Conservation (phyloP, 768 basidiomycete species). For the Naganishia vaughanmartiniae region DNA sequence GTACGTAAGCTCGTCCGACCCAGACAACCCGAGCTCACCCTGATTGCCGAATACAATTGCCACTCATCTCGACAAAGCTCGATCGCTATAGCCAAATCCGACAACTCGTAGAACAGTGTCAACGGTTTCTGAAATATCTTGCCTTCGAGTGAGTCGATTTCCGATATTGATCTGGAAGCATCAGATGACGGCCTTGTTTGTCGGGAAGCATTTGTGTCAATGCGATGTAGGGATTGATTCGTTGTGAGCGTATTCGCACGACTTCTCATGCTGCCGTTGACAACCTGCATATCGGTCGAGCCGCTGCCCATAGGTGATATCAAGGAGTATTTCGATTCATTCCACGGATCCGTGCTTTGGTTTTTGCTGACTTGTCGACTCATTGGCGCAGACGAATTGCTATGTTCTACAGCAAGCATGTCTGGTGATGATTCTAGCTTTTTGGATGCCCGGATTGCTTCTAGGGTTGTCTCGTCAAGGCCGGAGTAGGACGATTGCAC, state of each 20-base stretch:
- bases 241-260: slow-evolving; percentile 1
- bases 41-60: slow-evolving; percentile 68
- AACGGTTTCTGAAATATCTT: slow-evolving; percentile 26
- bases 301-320: not conserved
- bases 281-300: not conserved
- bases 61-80: slow-evolving; percentile 78
- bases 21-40: slow-evolving; percentile 57
- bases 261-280: not conserved
- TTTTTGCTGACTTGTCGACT: not conserved
- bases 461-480: slow-evolving; percentile 32
- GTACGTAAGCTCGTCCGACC: not conserved
- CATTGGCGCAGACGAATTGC: not conserved
- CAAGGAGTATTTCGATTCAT: not conserved
- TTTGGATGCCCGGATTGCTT: slow-evolving; percentile 23
- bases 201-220: slow-evolving; percentile 20
- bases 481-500: slow-evolving; percentile 25
- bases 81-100: slow-evolving; percentile 62
- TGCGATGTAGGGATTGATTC: slow-evolving; percentile 21
- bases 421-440: not conserved
- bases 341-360: not conserved
- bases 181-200: slow-evolving; percentile 29
- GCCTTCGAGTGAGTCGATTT: slow-evolving; percentile 29
- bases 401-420: not conserved
- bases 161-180: slow-evolving; percentile 27
- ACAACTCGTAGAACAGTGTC: slow-evolving; percentile 39